Base-by-base conservation (phyloP, 2,329 filamentous ascomycete genomes). In the Talaromyces atroroseus region DNA sequence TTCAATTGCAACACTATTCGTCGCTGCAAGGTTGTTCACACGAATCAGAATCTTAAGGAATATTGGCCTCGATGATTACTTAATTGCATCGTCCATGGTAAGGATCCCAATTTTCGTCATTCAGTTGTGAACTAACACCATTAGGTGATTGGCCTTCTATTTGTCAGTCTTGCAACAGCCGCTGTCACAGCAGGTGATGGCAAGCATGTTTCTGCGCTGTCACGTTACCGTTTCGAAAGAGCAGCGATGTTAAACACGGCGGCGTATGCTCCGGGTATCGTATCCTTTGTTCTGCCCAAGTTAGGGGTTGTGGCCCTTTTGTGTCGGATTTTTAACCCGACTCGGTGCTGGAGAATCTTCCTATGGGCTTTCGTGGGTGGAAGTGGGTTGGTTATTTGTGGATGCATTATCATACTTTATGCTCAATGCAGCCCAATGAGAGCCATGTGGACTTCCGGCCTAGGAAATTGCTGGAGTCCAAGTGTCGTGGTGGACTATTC, bases 261-360 rank as follows among this genome's bases (percentile, higher is more conserved):
- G 46, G 62, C 60, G 44, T 68, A 68, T 24, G 26, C 65, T 2
- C 63, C 66, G 29, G 66, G 65, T 2, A 66, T 68, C 23, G 44
- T 67, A n/a, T 67, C 63, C 4, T 69, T 69, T 36, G 56, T 64
- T 2, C n/a, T 65, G 6, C 66, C 64, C 5, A 69, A 69, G 44
- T 45, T 68, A 3, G 67, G 65, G 1, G 63, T 69, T 24, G 61
- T 62, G 0, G 58, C 62, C 8, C 63, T 68, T 61, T 50, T 69
- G n/a, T 63, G 55, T 11, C 62, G 63, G 1, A 63, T 69, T 38
- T 50, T 69, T n/a, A 68, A 66, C 45, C 65, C 65, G 24, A 26
- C 24, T 26, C 24, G 24, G 24, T 8, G 24, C 24, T 26, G 24
- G 24, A 26, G 24, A 8, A 26, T 26, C 14, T 50, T 47, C 18